A percentile compares a stretch with the other conserved stretches of the same genome.
These are phyloP conservation scores for Lizonia empirigonia DNA, from an alignment of 2,329 filamentous ascomycete genomes.

Conservation along the genomic window DNA sequence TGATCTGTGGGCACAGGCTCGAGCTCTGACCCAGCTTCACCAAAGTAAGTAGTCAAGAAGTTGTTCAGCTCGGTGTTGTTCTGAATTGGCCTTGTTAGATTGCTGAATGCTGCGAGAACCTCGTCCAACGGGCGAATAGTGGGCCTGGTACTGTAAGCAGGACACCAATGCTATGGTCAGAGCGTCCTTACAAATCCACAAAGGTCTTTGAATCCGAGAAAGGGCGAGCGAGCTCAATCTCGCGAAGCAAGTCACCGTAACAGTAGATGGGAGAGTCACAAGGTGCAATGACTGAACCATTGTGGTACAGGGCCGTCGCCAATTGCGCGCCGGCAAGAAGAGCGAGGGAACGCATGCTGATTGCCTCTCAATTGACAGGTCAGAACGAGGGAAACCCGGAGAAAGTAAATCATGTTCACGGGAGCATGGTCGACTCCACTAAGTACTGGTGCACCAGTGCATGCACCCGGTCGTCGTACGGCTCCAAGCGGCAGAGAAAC, in stretches of 20 bases:
- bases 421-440: neutral
- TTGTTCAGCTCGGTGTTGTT: conserved; percentile 67
- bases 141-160: conserved; percentile 54
- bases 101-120: conserved; percentile 65
- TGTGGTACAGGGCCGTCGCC: conserved; percentile 59
- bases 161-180: neutral
- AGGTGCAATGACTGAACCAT: conserved; percentile 66
- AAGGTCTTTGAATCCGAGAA: conserved; percentile 74
- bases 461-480: conserved; percentile 10
- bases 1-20: conserved; percentile 58
- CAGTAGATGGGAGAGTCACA: conserved; percentile 73
- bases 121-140: conserved; percentile 64
- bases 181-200: conserved; percentile 57
- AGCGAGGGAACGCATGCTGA: conserved; percentile 20
- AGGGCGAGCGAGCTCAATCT: conserved; percentile 67
- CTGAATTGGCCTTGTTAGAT: conserved; percentile 63
- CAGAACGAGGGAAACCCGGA: conserved; percentile 1
- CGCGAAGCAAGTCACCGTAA: conserved; percentile 65
- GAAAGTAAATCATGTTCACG: neutral
- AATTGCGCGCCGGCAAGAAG: conserved; percentile 31
- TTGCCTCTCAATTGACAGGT: conserved; percentile 7
- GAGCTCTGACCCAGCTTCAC: conserved; percentile 67
- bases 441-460: conserved; percentile 8
- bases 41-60: conserved; percentile 69
- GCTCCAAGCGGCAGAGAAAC: conserved; percentile 21